Percentiles rank a stretch among this genome's conserved stretches.
Evolutionary conservation across 2,329 filamentous ascomycete species (phyloP).

Genomic region (Seiridium cupressi): DNA sequence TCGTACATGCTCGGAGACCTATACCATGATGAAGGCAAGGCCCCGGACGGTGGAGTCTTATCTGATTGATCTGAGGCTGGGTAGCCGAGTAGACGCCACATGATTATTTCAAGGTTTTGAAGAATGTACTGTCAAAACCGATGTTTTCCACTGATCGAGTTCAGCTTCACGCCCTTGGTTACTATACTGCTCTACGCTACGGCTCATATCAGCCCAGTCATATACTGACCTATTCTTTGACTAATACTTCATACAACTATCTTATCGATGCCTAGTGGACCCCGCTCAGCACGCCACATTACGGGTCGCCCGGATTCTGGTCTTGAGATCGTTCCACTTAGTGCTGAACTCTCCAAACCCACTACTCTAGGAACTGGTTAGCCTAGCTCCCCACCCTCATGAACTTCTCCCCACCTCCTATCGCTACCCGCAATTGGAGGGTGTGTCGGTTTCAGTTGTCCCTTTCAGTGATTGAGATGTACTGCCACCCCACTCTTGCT

Average conservation of each 20-base stretch:
- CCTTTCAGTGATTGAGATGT: too few species aligned
- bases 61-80: not conserved
- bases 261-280: not conserved
- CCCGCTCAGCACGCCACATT: not conserved
- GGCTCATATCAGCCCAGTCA: not conserved
- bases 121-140: not conserved
- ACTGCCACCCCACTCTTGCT: not conserved
- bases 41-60: constrained; percentile 18
- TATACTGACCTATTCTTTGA: not conserved
- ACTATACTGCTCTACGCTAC: not conserved
- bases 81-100: not conserved
- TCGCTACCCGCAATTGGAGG: too few species aligned
- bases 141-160: not conserved
- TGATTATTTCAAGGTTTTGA: not conserved
- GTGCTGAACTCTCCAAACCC: not conserved
- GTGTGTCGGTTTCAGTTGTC: too few species aligned
- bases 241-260: not conserved
- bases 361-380: not conserved
- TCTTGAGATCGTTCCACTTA: not conserved
- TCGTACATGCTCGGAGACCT: constrained; percentile 40
- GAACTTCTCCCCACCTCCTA: too few species aligned
- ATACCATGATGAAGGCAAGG: constrained; percentile 42
- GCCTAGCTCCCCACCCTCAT: too few species aligned
- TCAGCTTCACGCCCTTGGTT: not conserved
- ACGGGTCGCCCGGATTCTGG: not conserved